Evolutionary conservation across 2,329 filamentous ascomycete species (phyloP), one percentile per base, ranked within the genome.

Genomic region (Aspergillus pseudotamarii): DNA sequence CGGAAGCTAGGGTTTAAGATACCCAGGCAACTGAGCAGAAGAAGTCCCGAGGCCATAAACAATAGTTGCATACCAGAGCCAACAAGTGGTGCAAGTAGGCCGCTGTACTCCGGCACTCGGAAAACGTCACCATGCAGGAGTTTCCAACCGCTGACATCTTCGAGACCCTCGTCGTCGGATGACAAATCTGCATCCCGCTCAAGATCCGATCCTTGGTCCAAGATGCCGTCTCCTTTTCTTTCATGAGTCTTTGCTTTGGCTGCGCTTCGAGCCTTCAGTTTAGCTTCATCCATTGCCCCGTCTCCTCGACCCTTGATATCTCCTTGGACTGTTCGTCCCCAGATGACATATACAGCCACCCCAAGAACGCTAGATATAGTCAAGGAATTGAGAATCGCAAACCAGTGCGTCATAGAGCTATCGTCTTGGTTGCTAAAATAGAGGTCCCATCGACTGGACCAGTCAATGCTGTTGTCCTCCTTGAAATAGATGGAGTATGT

Each of bases 401-500:
- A 83, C 91, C 92, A 96, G 75, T 96, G 93, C 28, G 94, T 92
- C 73, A 88, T 89, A 30, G 87, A 89, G 53, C 91, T 91, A 68
- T 94, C 91, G 62, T 92, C 90, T 73, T 95, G 91, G 75, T 94
- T 93, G 64, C 91, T 91, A 79, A 96, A 96, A 77, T 96, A 96
- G 60, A 94, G 81, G 72, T 96, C 91, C 93, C 93, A 97, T 60
- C 93, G 87, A 69, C 89, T 92, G 61, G 84, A 83, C 93, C 93
- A 97, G 67, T 95, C 92, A 57, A 96, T 82, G 23, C 85, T 87
- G 48, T 89, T 86, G 65, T 96, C 92, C 75, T 96, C 91, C 58
- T 92, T 89, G 80, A 93, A 97, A 78, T 95, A 96, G 16, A 96
- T 90, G 3, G 92, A 94, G 79, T 96, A 97, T 0, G 92, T 91